Conservation (phyloP, 2,329 filamentous ascomycete species). For the Apiospora kogelbergensis region DNA sequence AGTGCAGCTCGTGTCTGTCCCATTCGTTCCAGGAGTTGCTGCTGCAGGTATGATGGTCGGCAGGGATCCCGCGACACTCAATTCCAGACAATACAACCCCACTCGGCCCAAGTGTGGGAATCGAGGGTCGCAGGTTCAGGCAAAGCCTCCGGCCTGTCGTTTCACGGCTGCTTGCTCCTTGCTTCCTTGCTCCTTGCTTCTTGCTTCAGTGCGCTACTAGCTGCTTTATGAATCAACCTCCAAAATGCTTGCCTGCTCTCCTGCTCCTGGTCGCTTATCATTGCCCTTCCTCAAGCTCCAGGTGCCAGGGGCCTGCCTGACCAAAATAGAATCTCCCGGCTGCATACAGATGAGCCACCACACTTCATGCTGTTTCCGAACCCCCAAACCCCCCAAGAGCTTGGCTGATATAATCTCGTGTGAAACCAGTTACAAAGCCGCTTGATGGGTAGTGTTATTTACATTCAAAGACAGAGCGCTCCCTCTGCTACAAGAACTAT, state of each 20-base stretch:
- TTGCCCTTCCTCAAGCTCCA: too few relatives aligned
- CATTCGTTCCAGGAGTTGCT: not conserved
- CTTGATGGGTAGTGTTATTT: not conserved
- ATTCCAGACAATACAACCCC: not conserved
- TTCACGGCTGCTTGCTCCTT: not conserved
- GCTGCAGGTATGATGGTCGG: not conserved
- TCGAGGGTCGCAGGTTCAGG: not conserved
- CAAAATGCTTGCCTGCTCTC: too few relatives aligned
- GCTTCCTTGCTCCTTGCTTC: not conserved
- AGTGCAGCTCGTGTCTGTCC: too few relatives aligned
- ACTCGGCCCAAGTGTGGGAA: not conserved
- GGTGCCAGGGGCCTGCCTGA: not conserved
- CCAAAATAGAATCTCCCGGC: not conserved
- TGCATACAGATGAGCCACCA: not conserved
- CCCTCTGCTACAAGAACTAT: not conserved
- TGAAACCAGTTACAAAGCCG: not conserved
- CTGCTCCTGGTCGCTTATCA: too few relatives aligned
- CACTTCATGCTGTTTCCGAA: not conserved
- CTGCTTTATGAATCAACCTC: too few relatives aligned
- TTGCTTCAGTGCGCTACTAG: too few relatives aligned
- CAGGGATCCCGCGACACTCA: not conserved
- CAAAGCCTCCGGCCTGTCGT: not conserved
- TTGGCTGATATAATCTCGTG: not conserved
- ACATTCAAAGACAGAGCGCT: not conserved
- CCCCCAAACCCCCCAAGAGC: not conserved